These are phyloP conservation scores for Phyllosticta capitalensis DNA, from an alignment of 2,329 filamentous ascomycete genomes.

Conservation along the genomic window DNA sequence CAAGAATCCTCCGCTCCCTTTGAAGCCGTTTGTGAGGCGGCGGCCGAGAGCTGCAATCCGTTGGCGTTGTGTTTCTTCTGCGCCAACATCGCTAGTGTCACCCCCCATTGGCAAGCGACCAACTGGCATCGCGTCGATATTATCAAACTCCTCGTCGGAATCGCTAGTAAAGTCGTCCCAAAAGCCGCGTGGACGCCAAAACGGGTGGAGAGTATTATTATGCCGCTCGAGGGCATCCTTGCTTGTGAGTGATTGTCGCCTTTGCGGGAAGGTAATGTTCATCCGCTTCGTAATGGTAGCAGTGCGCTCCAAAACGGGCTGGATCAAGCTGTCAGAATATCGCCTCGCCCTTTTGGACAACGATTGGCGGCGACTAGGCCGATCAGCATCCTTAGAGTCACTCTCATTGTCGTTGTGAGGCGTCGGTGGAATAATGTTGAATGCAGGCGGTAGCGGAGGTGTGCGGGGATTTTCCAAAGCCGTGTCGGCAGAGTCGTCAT, in stretches of 20 bases:
- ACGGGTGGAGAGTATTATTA: constrained; percentile 44
- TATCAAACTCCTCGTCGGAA: constrained; percentile 27
- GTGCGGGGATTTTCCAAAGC: constrained; percentile 50
- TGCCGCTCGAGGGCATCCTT: constrained; percentile 22
- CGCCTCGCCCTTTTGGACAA: constrained; percentile 35
- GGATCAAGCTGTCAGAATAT: constrained; percentile 36
- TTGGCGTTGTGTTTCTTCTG: constrained; percentile 10
- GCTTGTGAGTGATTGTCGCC: constrained; percentile 11
- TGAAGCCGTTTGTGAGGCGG: constrained; percentile 29
- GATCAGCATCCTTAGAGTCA: constrained; percentile 22
- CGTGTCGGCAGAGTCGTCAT: constrained; percentile 37
- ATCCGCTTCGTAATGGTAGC: neutral
- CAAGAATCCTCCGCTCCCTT: constrained; percentile 36
- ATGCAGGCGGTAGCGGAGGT: constrained; percentile 47
- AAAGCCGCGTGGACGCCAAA: constrained; percentile 55
- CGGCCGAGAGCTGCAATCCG: constrained; percentile 17
- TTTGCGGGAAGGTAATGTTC: neutral
- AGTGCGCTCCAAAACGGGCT: constrained; percentile 28
- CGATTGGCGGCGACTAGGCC: constrained; percentile 29
- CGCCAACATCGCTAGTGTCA: constrained; percentile 34
- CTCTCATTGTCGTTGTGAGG: constrained; percentile 38
- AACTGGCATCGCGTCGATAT: constrained; percentile 13
- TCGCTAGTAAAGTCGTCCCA: constrained; percentile 46
- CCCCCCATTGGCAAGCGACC: constrained; percentile 32
- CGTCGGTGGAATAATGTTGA: constrained; percentile 47